Evolutionary conservation across 495 filamentous ascomycete genomes (phyloP), one percentile per base, ranked within the genome.

Genomic region (Daldinia caldariorum): DNA sequence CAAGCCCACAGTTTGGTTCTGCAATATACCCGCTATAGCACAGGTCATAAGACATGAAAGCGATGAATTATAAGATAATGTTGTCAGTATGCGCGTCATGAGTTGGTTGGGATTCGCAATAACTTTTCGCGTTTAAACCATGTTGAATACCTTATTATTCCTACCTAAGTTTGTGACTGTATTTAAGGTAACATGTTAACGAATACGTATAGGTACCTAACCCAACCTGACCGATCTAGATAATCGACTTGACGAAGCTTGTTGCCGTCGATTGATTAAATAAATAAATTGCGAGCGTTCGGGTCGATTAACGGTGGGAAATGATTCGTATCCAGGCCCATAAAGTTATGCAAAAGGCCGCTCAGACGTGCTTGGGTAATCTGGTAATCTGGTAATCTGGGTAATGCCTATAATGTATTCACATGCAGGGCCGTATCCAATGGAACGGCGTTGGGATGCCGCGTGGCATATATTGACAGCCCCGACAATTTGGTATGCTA

Each of bases 1-100:
- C 63, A 67, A 66, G 55, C 69, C 69, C 58, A 71, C 53, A 63
- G 62, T 62, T 67, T 67, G 63, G 63, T 71, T 71, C 59, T 67
- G 59, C 69, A 67, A 67, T 71, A 71, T 71, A 71, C 69, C 69
- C 69, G 59, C 63, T 45, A 71, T 60, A 45, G 59, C 53, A 71
- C 59, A 58, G 55, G 54, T 54, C 54, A 62, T 35, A 63, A 63
- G 54, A 54, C 66, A 70, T 66, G 67, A 58, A 66, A 70, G 49
- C 56, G 62, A 66, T 70, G 58, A 70, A 58, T 66, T 70, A 58
- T 34, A 70, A 70, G 62, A 70, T 66, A 70, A 70, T 62, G 62
- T 59, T 35, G 57, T 59, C 9, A 7, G 34, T 35, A 35, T 35
- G 26, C 47, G 67, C 67, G 67, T 70, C 67, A 70, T 70, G 55